A percentile compares a stretch with the other conserved stretches of the same genome.
These are phyloP conservation scores for Neofusicoccum laricinum DNA, from an alignment of 2,329 filamentous ascomycete genomes.

Conservation along the genomic window DNA sequence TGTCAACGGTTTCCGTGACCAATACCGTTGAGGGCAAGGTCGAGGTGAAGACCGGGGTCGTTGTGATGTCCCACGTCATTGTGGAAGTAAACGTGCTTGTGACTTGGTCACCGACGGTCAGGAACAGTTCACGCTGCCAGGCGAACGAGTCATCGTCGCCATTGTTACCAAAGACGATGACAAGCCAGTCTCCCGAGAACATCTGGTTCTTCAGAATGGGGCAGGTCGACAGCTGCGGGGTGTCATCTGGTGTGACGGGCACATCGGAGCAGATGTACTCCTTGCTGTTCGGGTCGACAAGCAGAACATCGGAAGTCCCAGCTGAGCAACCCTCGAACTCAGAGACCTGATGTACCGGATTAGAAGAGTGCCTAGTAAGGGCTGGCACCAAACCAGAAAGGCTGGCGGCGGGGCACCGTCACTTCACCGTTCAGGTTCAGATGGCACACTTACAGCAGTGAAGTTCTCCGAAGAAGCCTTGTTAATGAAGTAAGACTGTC, in stretches of 20 bases:
- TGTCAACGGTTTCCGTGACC: conserved; percentile 26
- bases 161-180: conserved; percentile 46
- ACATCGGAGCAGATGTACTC: conserved; percentile 43
- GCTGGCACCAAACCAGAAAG: no score
- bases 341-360: conserved; percentile 29
- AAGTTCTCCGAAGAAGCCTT: conserved; percentile 40
- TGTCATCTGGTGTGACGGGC: conserved; percentile 38
- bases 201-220: conserved; percentile 43
- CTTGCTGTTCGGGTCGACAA: conserved; percentile 40
- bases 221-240: conserved; percentile 40
- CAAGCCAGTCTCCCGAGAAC: conserved; percentile 43
- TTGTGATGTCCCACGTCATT: conserved; percentile 31
- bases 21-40: conserved; percentile 26
- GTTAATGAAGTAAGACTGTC: conserved; percentile 47
- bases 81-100: conserved; percentile 33
- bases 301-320: conserved; percentile 40
- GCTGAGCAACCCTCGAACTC: conserved; percentile 44
- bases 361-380: neutral
- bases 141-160: conserved; percentile 43
- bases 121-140: conserved; percentile 42
- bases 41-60: conserved; percentile 26
- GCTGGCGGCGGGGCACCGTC: neutral
- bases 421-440: neutral
- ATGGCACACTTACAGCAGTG: conserved; percentile 24
- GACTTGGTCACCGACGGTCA: conserved; percentile 29